A percentile compares a stretch with the other conserved stretches of the same genome.
Evolutionary conservation across 768 basidiomycete species (phyloP).

Genomic region (Xerocomellus chrysenteron): DNA sequence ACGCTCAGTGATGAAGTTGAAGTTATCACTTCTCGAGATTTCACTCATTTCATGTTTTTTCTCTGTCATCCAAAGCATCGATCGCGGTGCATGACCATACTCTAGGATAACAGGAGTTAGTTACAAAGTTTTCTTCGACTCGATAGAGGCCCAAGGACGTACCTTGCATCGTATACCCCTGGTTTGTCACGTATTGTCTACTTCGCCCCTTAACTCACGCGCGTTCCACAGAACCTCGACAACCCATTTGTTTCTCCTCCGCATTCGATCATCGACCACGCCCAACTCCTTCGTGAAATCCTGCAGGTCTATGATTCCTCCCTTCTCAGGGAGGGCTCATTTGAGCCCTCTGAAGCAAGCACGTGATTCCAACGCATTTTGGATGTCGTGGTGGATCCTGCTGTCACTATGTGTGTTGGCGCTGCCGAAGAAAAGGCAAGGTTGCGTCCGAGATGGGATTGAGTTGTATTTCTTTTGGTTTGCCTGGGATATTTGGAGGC

Average conservation of each 20-base stretch:
- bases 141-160: constrained; percentile 82
- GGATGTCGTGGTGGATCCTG: constrained; percentile 83
- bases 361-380: constrained; percentile 48
- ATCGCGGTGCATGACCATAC: background rate
- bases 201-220: background rate
- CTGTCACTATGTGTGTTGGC: constrained; percentile 68
- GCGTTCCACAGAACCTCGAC: constrained; percentile 52
- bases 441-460: constrained; percentile 69
- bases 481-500: constrained; percentile 84
- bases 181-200: constrained; percentile 36
- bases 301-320: constrained; percentile 89
- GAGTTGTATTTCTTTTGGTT: constrained; percentile 80
- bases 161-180: constrained; percentile 53
- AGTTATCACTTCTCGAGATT: constrained; percentile 73
- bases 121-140: constrained; percentile 84
- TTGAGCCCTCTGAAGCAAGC: constrained; percentile 9
- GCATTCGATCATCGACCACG: constrained; percentile 74
- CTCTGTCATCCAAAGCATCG: constrained; percentile 15
- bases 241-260: constrained; percentile 76
- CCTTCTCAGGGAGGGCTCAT: constrained; percentile 54
- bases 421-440: constrained; percentile 66
- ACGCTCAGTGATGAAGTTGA: constrained; percentile 78
- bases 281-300: constrained; percentile 82
- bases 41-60: constrained; percentile 77
- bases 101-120: constrained; percentile 76